Evolutionary conservation across 2,329 filamentous ascomycete species (phyloP).

Genomic region (Neonectria neomacrospora): DNA sequence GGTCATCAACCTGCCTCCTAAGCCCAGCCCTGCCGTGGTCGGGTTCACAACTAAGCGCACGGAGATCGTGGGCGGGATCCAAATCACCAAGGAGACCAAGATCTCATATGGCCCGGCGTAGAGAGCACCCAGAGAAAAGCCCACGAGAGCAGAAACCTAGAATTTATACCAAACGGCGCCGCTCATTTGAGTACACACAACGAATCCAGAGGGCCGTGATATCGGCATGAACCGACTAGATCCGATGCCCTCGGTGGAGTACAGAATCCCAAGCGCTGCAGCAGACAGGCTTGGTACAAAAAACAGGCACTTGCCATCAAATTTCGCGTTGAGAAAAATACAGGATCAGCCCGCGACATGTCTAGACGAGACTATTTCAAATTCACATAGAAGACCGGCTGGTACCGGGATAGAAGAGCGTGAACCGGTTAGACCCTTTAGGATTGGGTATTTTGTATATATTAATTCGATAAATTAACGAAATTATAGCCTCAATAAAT

Average conservation of each 20-base stretch:
- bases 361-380: conserved; percentile 14
- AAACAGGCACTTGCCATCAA: conserved; percentile 5
- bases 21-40: conserved; percentile 33
- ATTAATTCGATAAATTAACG: conserved; percentile 1
- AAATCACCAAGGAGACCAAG: conserved; percentile 42
- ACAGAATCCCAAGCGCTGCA: neutral
- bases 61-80: conserved; percentile 35
- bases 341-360: conserved; percentile 14
- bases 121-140: neutral
- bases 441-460: conserved; percentile 10
- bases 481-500: conserved; percentile 2
- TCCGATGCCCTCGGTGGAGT: conserved; percentile 14
- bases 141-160: neutral
- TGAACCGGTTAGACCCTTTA: neutral
- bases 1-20: conserved; percentile 15
- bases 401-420: conserved; percentile 8
- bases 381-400: conserved; percentile 27
- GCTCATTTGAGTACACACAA: conserved; percentile 25
- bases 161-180: conserved; percentile 6
- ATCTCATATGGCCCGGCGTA: conserved; percentile 37
- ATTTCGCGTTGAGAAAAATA: conserved; percentile 20
- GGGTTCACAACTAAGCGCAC: conserved; percentile 35
- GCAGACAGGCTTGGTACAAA: neutral
- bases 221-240: conserved; percentile 8
- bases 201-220: conserved; percentile 9